Conservation (phyloP, 2,329 filamentous ascomycete genomes). For the Xylaria sp. region DNA sequence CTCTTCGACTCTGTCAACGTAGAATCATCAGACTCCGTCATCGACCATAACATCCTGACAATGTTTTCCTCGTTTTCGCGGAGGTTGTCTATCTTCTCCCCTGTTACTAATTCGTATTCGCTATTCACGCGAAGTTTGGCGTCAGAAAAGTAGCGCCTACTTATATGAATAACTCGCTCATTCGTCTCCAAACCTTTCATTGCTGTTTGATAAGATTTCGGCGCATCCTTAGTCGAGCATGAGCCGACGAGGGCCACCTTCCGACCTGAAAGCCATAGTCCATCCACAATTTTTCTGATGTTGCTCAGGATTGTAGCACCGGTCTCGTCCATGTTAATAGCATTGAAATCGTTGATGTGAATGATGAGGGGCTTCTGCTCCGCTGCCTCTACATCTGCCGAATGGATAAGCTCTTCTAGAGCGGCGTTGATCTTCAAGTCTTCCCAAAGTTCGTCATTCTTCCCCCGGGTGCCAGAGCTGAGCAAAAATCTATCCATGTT, state of each 20-base stretch:
- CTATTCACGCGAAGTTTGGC: neutral
- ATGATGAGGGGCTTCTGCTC: conserved; percentile 71
- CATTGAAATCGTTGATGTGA: conserved; percentile 83
- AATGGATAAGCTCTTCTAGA: conserved; percentile 66
- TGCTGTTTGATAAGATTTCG: conserved; percentile 56
- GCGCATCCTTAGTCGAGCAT: conserved; percentile 67
- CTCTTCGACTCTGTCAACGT: conserved; percentile 14
- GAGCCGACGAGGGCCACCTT: conserved; percentile 85
- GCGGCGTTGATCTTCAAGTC: conserved; percentile 69
- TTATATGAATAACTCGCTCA: conserved; percentile 51
- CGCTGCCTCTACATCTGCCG: conserved; percentile 53
- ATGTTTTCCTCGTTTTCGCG: conserved; percentile 49
- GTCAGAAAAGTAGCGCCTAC: conserved; percentile 8
- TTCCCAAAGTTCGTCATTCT: conserved; percentile 66
- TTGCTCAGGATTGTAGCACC: conserved; percentile 76
- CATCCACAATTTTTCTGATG: conserved; percentile 77
- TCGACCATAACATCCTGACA: conserved; percentile 42
- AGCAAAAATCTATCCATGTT: conserved; percentile 58
- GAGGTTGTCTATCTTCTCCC: conserved; percentile 40
- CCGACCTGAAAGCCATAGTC: conserved; percentile 76
- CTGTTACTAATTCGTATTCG: conserved; percentile 9
- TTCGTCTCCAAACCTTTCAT: conserved; percentile 54
- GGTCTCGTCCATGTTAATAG: conserved; percentile 74
- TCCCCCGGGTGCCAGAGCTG: conserved; percentile 54
- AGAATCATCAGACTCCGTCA: conserved; percentile 37